These are phyloP conservation scores for Aspergillus olivimuriae DNA, from an alignment of 495 filamentous ascomycete genomes.

Conservation along the genomic window DNA sequence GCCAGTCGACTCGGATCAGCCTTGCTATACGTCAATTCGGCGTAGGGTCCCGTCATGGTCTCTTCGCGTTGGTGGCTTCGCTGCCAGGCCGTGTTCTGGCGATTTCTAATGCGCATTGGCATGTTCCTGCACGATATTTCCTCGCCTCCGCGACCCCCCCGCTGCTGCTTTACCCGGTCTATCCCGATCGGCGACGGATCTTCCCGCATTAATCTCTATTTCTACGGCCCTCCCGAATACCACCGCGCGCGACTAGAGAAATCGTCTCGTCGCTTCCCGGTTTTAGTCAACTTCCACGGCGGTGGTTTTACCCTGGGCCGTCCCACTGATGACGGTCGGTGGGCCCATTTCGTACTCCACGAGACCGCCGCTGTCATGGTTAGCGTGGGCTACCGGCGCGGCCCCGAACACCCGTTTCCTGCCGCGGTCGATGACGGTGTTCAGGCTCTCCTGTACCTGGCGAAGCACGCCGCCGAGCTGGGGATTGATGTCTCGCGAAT, in stretches of 20 bases:
- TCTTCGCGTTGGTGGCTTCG: conserved; percentile 63
- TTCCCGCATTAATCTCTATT: conserved; percentile 58
- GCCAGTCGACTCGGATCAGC: no score
- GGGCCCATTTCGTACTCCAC: conserved; percentile 50
- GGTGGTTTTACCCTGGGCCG: conserved; percentile 72
- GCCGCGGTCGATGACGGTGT: conserved; percentile 70
- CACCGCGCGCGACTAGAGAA: conserved; percentile 22
- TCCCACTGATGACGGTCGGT: conserved; percentile 66
- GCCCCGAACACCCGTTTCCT: conserved; percentile 73
- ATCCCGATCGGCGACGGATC: conserved; percentile 60
- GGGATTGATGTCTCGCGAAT: conserved; percentile 55
- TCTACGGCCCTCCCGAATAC: conserved; percentile 71
- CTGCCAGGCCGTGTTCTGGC: conserved; percentile 68
- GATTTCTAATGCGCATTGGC: conserved; percentile 69
- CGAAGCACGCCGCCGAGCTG: conserved; percentile 49
- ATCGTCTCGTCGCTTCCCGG: conserved; percentile 42
- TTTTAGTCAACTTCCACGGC: conserved; percentile 70
- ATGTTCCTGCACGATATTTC: conserved; percentile 66
- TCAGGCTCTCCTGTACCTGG: conserved; percentile 61
- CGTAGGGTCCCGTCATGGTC: conserved; percentile 4
- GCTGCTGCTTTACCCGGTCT: conserved; percentile 56
- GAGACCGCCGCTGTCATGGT: conserved; percentile 58
- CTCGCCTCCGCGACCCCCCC: conserved; percentile 58
- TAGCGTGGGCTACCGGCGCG: conserved; percentile 69
- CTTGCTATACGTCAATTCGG: no score